Evolutionary conservation across 371 early-diverging fungal species (phyloP), one percentile per base, ranked within the genome.

Genomic region (Mortierella polycephala): DNA sequence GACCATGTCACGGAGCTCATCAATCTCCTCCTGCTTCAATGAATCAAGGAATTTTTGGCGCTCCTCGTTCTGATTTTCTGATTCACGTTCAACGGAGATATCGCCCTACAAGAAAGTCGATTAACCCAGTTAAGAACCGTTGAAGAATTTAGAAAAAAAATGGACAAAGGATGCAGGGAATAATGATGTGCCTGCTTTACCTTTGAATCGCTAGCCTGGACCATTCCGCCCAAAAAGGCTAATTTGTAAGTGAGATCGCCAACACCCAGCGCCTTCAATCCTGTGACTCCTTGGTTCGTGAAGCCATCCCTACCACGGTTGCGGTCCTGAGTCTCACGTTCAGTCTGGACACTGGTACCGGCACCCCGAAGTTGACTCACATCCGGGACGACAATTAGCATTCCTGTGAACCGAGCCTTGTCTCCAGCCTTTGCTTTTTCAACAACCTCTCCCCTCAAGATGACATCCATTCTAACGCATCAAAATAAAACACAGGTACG

Each of bases 341-440:
- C 88, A 0, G 90, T 75, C 62, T 71, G 70, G 45, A 67, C 59
- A 44, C 62, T 64, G 40, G 83, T 85, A 50, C 93, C 93, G 11
- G 91, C 91, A 1, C 89, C 86, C 55, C 87, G 85, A 56, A 96
- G 87, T 72, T 96, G 96, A 63, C 91, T 83, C 4, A 96, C 91
- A 75, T 98, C 98, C 8, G 99, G 99, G 11, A 99, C 92, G 39
- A 97, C 99, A 69, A 98, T 94, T 46, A 98, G 86, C 46, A 93
- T 92, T 66, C 99, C 99, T 5, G 96, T 96, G 70, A 99, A 93
- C 12, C 90, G 85, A 67, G 95, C 90, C 67, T 92, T 93, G 79
- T 99, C 99, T 74, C 99, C 99, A 39, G 99, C 96, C 85, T 99
- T 99, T 56, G 96, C 96, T 57, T 91, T 87, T 71, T 99, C 99